Conservation (phyloP, 495 filamentous ascomycete species). For the Aspergillus ellipticus region DNA sequence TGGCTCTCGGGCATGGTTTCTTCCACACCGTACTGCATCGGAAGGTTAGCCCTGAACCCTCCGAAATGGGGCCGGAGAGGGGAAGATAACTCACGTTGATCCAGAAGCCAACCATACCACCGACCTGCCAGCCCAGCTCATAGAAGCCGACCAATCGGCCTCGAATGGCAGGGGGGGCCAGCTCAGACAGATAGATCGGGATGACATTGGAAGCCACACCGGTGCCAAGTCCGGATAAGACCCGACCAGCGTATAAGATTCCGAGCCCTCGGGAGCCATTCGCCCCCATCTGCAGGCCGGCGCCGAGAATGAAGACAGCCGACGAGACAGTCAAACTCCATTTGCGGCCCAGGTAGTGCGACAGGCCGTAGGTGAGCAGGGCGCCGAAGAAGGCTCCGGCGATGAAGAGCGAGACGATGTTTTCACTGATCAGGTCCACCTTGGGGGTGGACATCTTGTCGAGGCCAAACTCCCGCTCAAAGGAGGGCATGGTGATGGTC, state of each 20-base stretch:
- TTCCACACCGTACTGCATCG: conserved; percentile 36
- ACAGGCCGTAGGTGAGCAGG: conserved; percentile 56
- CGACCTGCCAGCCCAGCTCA: conserved; percentile 70
- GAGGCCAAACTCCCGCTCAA: conserved; percentile 55
- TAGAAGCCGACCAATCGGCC: conserved; percentile 75
- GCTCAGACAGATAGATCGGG: conserved; percentile 76
- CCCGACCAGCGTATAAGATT: conserved; percentile 64
- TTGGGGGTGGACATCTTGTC: conserved; percentile 32
- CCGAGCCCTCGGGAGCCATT: conserved; percentile 55
- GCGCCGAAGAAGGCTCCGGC: conserved; percentile 67
- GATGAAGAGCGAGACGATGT: conserved; percentile 68
- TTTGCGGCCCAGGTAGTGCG: conserved; percentile 55
- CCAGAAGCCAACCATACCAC: conserved; percentile 71
- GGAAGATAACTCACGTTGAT: conserved; percentile 47
- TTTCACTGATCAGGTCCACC: conserved; percentile 53
- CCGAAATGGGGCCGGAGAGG: background rate
- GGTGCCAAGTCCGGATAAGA: conserved; percentile 68
- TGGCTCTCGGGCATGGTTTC: conserved; percentile 28
- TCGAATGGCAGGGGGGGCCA: conserved; percentile 73
- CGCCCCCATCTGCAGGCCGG: conserved; percentile 60
- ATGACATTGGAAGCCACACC: conserved; percentile 73
- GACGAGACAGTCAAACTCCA: conserved; percentile 51
- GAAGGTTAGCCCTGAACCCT: conserved; percentile 15
- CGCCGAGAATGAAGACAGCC: conserved; percentile 58
- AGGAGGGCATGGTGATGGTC: conserved; percentile 59